A percentile compares a stretch with the other conserved stretches of the same genome.
These are phyloP conservation scores for Bombardia bombarda DNA, from an alignment of 495 filamentous ascomycete species.

Conservation along the genomic window DNA sequence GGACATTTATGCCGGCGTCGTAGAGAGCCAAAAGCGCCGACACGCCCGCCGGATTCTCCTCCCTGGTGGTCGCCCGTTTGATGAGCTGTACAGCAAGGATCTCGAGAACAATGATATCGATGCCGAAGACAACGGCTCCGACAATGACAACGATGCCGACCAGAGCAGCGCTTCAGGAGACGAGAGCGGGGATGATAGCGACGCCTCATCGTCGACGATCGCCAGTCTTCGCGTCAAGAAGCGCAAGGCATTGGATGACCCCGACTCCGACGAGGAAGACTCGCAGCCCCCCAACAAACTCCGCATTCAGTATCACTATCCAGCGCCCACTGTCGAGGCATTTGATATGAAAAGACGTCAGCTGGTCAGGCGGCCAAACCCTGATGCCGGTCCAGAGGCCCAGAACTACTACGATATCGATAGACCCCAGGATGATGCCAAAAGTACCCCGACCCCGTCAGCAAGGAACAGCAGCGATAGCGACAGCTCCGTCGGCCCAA, in stretches of 20 bases:
- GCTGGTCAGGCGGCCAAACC: slow-evolving; percentile 8
- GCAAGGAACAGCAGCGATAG: slow-evolving; percentile 6
- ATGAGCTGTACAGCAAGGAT: neutral
- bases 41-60: slow-evolving; percentile 7
- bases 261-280: neutral
- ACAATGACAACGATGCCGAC: slow-evolving; percentile 3
- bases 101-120: neutral
- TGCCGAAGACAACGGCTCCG: neutral
- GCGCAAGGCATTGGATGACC: slow-evolving; percentile 12
- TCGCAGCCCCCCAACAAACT: slow-evolving; percentile 12
- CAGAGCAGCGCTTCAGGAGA: neutral
- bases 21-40: slow-evolving; percentile 13
- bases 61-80: slow-evolving; percentile 6
- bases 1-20: slow-evolving; percentile 14
- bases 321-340: neutral
- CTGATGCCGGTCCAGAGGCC: slow-evolving; percentile 5
- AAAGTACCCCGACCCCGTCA: neutral
- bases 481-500: slow-evolving; percentile 4
- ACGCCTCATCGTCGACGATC: slow-evolving; percentile 14
- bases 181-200: slow-evolving; percentile 13
- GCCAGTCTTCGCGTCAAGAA: slow-evolving; percentile 19
- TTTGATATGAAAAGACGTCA: slow-evolving; percentile 10
- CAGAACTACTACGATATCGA: slow-evolving; percentile 1
- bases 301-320: slow-evolving; percentile 12
- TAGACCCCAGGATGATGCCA: neutral